Percentiles rank a stretch among this genome's conserved stretches.
These are phyloP conservation scores for Lasiosphaeris hirsuta DNA, from an alignment of 495 filamentous ascomycete genomes.

Conservation along the genomic window DNA sequence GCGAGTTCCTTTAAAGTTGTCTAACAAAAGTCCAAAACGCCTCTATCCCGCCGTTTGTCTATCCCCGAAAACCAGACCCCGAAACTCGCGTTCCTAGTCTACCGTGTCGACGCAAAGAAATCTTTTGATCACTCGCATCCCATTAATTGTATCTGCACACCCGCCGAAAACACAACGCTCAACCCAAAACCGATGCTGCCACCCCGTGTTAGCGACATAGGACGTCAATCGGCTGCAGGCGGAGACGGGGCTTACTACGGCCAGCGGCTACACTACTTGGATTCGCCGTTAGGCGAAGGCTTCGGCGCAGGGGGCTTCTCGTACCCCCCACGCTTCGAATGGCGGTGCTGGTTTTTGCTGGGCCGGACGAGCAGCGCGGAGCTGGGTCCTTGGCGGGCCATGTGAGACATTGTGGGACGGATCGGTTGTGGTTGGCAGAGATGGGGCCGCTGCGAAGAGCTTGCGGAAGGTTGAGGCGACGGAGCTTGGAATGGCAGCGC, in stretches of 20 bases:
- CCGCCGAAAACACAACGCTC: not conserved
- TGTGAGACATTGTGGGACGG: not conserved
- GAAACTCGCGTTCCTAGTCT: not conserved
- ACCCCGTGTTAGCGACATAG: not conserved
- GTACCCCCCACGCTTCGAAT: slow-evolving; percentile 9
- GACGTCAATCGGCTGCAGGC: not conserved
- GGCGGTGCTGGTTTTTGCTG: not conserved
- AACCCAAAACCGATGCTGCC: not conserved
- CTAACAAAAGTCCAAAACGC: slow-evolving; percentile 3
- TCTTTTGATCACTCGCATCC: not conserved
- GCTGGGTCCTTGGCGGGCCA: not conserved
- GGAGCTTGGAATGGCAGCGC: too few relatives aligned
- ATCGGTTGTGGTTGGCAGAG: too few relatives aligned
- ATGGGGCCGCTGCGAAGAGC: too few relatives aligned
- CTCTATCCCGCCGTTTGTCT: not conserved
- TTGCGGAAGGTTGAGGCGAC: too few relatives aligned
- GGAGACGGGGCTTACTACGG: not conserved
- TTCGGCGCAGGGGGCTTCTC: slow-evolving; percentile 15
- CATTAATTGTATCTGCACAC: not conserved
- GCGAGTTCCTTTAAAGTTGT: not conserved
- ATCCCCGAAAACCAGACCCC: not conserved
- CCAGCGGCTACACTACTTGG: slow-evolving; percentile 1
- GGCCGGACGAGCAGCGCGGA: not conserved
- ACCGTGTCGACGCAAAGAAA: not conserved
- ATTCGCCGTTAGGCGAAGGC: slow-evolving; percentile 5